Base-by-base conservation (phyloP, 2,329 filamentous ascomycete genomes). In the Cercospora sp. region DNA sequence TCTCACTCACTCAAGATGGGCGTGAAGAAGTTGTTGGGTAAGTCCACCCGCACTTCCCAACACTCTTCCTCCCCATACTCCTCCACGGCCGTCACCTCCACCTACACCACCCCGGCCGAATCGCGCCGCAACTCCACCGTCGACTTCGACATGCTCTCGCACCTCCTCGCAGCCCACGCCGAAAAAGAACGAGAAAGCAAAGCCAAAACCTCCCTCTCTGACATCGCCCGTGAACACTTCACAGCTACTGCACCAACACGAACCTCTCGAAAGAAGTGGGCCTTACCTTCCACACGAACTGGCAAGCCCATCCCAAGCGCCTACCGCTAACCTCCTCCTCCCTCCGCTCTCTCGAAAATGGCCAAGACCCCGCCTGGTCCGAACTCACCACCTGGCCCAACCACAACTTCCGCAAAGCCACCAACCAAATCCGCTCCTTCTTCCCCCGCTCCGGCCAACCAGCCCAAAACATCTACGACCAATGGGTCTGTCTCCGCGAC, bases 401-500 rank as follows among this genome's bases (percentile, higher is more conserved):
- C 51, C 60, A 78, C 5, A 75, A 78, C 5, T 85, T 85, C 72
- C 74, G 83, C 36, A 83, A 84, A 71, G 87, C 87, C 5, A 80
- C 81, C 5, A 74, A 75, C 28, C 84, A 86, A 67, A 78, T 87
- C 10, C 80, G 84, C 18, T 82, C 86, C 26, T 86, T 83, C 73
- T 82, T 86, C 61, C 85, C 87, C 23, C 78, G 84, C 64, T 53
- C 80, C 18, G 83, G 83, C 0, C 82, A 85, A 63, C 73, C 71
- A 16, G 67, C 74, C 9, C 75, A 72, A 10, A 80, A 78, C 59
- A 76, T 81, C 31, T 81, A 86, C 3, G 90, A 93, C 75, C 83
- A 91, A 77, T 94, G 91, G 91, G 80, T 91, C 3, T 84, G 87
- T 28, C 84, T 91, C 64, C 78, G 82, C 1, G 87, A 86, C 13